phyloP scores from a whole-genome alignment of 148 eudicot genomes.

The Vaccinium darrowii region DNA sequence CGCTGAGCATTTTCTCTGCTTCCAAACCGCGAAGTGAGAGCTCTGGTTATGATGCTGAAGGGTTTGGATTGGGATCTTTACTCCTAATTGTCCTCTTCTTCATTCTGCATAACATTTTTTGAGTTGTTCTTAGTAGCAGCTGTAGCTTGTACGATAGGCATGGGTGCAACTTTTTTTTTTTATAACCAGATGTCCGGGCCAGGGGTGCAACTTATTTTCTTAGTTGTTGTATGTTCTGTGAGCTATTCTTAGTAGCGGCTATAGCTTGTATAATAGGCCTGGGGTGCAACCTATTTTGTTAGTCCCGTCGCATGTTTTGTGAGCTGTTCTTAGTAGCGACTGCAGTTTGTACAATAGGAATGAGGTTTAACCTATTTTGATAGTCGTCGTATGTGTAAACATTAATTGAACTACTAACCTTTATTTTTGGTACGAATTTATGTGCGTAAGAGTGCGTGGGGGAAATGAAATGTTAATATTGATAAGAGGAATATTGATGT shows the following conservation, averaged over 20 bases:
- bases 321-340: neutral
- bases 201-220: no score
- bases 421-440: neutral
- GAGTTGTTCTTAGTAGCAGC: neutral
- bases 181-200: no score
- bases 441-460: neutral
- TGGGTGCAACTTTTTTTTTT: neutral
- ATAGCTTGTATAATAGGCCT: no score
- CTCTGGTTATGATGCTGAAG: constrained; percentile 15
- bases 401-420: neutral
- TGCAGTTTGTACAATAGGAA: neutral
- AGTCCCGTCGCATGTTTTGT: neutral
- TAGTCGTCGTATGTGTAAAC: neutral
- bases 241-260: no score
- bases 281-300: no score
- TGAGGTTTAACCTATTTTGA: neutral
- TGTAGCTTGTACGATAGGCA: neutral
- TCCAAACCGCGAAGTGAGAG: neutral
- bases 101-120: constrained; percentile 1
- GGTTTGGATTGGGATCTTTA: constrained; percentile 29
- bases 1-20: neutral
- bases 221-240: neutral
- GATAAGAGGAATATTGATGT: no score
- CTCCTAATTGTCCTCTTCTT: constrained; percentile 27
- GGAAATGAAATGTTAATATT: no score